These are phyloP conservation scores for Anethum foeniculum DNA, from an alignment of 140 eudicot genomes.

Conservation along the genomic window DNA sequence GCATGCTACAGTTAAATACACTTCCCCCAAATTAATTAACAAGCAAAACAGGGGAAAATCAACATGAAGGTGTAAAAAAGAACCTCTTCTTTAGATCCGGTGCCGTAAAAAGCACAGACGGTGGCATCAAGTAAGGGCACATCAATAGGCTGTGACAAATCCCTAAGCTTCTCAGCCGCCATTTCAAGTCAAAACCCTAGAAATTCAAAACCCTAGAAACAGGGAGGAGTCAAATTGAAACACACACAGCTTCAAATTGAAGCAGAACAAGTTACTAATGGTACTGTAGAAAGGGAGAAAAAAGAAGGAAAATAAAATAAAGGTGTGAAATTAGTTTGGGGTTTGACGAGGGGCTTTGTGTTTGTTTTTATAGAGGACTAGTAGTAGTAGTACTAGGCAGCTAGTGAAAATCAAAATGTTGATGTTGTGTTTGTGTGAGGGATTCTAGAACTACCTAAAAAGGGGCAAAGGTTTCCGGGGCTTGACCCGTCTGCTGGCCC, in stretches of 20 bases:
- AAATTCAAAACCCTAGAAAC: slow-evolving; percentile 10
- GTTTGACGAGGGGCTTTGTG: background rate
- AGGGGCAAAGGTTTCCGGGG: no score
- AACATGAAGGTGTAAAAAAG: no score
- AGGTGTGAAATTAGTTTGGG: background rate
- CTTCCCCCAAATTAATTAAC: background rate
- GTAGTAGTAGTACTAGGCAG: background rate
- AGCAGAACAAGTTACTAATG: background rate
- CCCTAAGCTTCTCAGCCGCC: slow-evolving; percentile 98
- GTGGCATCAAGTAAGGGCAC: slow-evolving; percentile 91
- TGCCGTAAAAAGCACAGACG: slow-evolving; percentile 90
- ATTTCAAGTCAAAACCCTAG: slow-evolving; percentile 42
- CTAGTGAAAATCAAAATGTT: background rate
- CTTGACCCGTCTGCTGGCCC: no score
- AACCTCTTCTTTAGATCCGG: slow-evolving; percentile 99
- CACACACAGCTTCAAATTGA: slow-evolving; percentile 25
- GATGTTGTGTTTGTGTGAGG: background rate
- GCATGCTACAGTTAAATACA: background rate
- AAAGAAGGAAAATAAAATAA: background rate
- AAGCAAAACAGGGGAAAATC: background rate
- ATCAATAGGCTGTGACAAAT: slow-evolving; percentile 86
- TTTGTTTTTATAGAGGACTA: background rate
- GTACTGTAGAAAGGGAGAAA: background rate
- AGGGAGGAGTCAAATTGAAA: slow-evolving; percentile 10
- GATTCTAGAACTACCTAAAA: no score